These are phyloP conservation scores for Candida khao-thaluensis DNA, from an alignment of 805 yeast species.

Conservation along the genomic window DNA sequence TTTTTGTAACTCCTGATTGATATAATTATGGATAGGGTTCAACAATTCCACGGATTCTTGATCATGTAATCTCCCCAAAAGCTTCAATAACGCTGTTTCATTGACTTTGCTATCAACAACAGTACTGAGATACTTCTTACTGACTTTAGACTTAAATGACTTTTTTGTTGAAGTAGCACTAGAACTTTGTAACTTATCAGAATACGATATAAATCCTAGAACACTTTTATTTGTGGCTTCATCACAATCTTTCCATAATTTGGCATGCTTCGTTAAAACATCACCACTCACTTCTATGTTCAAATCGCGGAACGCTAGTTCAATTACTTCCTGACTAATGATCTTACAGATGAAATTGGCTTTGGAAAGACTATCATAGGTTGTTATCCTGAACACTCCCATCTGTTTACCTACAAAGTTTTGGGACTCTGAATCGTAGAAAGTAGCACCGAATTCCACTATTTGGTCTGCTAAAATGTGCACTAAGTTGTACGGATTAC, in stretches of 20 bases:
- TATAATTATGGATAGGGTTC: constrained; percentile 57
- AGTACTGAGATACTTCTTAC: constrained; percentile 40
- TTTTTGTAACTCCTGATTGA: constrained; percentile 40
- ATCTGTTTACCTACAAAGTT: constrained; percentile 46
- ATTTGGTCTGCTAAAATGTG: constrained; percentile 31
- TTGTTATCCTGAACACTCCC: constrained; percentile 51
- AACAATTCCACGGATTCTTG: constrained; percentile 44
- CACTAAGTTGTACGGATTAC: constrained; percentile 34
- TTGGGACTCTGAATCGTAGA: constrained; percentile 35
- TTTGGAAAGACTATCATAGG: constrained; percentile 49
- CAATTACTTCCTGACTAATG: constrained; percentile 49
- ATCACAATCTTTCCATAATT: constrained; percentile 51
- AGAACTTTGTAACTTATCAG: constrained; percentile 41
- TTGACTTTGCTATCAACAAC: constrained; percentile 40
- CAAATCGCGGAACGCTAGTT: constrained; percentile 45
- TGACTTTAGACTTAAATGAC: constrained; percentile 33
- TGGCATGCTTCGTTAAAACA: constrained; percentile 38
- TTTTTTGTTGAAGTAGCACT: constrained; percentile 39
- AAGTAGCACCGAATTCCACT: constrained; percentile 46
- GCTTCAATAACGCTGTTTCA: constrained; percentile 45
- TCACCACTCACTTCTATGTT: constrained; percentile 34
- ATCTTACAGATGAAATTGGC: constrained; percentile 49
- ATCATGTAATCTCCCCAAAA: constrained; percentile 48
- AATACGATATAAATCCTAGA: constrained; percentile 36
- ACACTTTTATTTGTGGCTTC: constrained; percentile 38